Percentiles rank a stretch among this genome's conserved stretches.
These are phyloP conservation scores for Beauveria brongniartii DNA, from an alignment of 2,329 filamentous ascomycete genomes.

Conservation along the genomic window DNA sequence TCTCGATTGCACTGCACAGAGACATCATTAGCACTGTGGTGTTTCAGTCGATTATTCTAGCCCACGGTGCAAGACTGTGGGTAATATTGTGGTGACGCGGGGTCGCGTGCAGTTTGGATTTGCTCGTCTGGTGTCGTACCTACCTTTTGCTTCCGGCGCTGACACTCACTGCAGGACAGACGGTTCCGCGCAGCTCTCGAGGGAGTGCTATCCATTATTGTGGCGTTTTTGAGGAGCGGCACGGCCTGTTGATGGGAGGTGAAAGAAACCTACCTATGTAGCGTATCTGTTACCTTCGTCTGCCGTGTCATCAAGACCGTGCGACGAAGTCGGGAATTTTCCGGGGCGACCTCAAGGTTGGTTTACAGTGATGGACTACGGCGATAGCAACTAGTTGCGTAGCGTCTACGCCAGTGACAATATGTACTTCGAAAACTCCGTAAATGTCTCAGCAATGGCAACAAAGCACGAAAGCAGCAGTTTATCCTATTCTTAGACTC, in stretches of 20 bases:
- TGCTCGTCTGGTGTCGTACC: slow-evolving; percentile 16
- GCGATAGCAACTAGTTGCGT: not conserved
- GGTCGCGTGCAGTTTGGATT: not conserved
- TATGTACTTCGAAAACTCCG: not conserved
- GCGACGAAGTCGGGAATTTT: not conserved
- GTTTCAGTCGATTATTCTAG: not conserved
- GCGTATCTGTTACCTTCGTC: not conserved
- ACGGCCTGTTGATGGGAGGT: not conserved
- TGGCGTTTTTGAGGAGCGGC: not conserved
- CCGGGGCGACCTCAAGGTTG: not conserved
- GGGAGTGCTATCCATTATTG: slow-evolving; percentile 1
- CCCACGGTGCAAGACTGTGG: not conserved
- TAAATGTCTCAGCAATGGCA: too few species aligned
- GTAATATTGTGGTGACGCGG: not conserved
- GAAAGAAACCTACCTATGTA: not conserved
- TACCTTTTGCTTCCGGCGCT: slow-evolving; percentile 34
- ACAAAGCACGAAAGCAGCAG: too few species aligned
- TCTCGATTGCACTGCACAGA: slow-evolving; percentile 28
- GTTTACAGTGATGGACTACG: too few species aligned
- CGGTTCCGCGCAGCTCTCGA: slow-evolving; percentile 13
- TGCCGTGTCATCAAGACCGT: not conserved
- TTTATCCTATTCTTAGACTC: too few species aligned
- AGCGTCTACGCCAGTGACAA: not conserved
- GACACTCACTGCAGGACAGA: slow-evolving; percentile 36
- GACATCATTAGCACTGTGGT: slow-evolving; percentile 8